phyloP scores from a whole-genome alignment of 2,329 filamentous ascomycete species.

The Talaromyces sp. region DNA sequence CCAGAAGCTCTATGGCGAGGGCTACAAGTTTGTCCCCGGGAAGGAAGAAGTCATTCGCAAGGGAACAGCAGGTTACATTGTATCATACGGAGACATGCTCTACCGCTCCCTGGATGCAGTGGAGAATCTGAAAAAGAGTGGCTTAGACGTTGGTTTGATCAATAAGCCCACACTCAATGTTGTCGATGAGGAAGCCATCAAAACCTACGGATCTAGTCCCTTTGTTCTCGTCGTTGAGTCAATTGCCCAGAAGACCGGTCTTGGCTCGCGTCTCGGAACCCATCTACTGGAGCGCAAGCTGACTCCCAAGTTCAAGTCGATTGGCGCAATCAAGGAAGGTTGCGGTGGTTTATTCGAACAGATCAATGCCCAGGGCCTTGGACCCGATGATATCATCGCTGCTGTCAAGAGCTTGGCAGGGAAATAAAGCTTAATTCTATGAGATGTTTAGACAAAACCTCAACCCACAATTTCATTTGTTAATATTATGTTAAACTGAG shows the following conservation, averaged over 20 bases:
- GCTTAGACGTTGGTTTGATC: conserved; percentile 41
- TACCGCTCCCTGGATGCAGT: conserved; percentile 46
- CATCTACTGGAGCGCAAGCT: conserved; percentile 41
- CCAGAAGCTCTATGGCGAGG: conserved; percentile 38
- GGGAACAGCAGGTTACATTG: conserved; percentile 41
- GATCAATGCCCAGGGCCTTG: conserved; percentile 41
- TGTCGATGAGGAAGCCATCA: conserved; percentile 43
- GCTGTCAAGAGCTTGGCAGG: conserved; percentile 31
- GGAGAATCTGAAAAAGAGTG: conserved; percentile 39
- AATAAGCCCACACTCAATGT: conserved; percentile 46
- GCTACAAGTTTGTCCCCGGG: conserved; percentile 40
- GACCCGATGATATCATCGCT: conserved; percentile 37
- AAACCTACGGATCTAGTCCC: conserved; percentile 37
- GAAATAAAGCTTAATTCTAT: conserved; percentile 16
- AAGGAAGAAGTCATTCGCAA: conserved; percentile 44
- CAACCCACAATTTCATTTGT: neutral
- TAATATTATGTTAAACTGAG: too few relatives aligned
- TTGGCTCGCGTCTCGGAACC: conserved; percentile 41
- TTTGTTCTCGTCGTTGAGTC: conserved; percentile 45
- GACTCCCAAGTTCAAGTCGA: conserved; percentile 40
- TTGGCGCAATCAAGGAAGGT: conserved; percentile 44
- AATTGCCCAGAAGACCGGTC: conserved; percentile 44
- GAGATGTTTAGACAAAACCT: neutral
- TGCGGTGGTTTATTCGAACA: conserved; percentile 44
- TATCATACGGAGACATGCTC: conserved; percentile 45